These are phyloP conservation scores for Sporothrix luriei DNA, from an alignment of 2,329 filamentous ascomycete genomes.

Conservation along the genomic window DNA sequence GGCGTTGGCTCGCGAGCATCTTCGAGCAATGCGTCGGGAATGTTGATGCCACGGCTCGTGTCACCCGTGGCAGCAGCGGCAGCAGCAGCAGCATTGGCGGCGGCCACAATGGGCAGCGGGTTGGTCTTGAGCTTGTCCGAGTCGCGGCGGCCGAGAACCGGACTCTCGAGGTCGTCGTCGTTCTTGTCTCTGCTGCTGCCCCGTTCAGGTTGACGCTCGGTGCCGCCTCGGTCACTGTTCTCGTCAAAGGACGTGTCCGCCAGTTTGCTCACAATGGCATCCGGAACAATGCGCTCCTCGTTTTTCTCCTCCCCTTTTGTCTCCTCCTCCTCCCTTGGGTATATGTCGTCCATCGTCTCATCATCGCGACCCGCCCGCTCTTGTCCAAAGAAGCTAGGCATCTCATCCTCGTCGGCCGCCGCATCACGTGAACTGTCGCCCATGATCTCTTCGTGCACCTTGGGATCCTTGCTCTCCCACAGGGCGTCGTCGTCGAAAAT, in stretches of 20 bases:
- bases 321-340: not conserved
- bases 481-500: conserved; percentile 50
- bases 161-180: conserved; percentile 38
- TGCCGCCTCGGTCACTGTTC: conserved; percentile 35
- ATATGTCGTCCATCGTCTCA: not conserved
- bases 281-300: conserved; percentile 30
- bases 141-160: conserved; percentile 41
- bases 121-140: conserved; percentile 38
- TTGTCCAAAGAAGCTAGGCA: conserved; percentile 13
- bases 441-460: conserved; percentile 37
- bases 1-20: conserved; percentile 27
- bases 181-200: conserved; percentile 28
- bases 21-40: conserved; percentile 28
- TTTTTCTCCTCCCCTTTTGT: conserved; percentile 22
- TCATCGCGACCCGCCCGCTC: not conserved
- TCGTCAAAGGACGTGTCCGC: conserved; percentile 36
- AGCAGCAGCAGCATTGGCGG: conserved; percentile 19
- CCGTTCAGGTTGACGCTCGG: conserved; percentile 26
- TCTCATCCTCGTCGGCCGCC: conserved; percentile 23
- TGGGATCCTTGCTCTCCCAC: conserved; percentile 51
- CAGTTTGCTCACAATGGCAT: conserved; percentile 35
- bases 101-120: conserved; percentile 33
- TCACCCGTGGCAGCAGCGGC: not conserved
- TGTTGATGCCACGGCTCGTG: conserved; percentile 16
- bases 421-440: not conserved